Evolutionary conservation across 169 alveolate genomes (phyloP).

Genomic region (Cryptosporidium ryanae): DNA sequence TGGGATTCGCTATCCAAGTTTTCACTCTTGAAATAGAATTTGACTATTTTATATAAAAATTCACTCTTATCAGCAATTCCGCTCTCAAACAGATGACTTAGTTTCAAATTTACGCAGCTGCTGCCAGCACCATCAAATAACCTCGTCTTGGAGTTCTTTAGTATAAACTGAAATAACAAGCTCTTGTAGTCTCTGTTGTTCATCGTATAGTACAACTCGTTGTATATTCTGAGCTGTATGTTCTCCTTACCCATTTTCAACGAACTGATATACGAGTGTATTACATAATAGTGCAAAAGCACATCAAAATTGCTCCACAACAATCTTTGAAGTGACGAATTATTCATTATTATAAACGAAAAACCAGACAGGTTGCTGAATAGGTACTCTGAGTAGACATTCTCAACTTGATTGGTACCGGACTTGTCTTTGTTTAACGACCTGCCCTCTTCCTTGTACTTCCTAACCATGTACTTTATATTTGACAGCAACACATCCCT

Average conservation of each 20-base stretch:
- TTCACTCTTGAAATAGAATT: too few relatives aligned
- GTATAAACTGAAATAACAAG: not conserved
- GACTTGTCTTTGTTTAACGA: not conserved
- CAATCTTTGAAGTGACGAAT: slow-evolving; percentile 1
- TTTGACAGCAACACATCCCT: slow-evolving; percentile 4
- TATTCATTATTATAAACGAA: slow-evolving; percentile 15
- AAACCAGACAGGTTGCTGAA: slow-evolving; percentile 41
- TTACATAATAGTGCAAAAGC: not conserved
- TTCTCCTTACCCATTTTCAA: slow-evolving; percentile 36
- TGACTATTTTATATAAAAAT: too few relatives aligned
- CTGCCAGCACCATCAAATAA: too few relatives aligned
- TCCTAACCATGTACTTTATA: not conserved
- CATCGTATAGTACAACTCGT: not conserved
- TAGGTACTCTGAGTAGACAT: slow-evolving; percentile 30
- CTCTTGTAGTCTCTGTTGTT: slow-evolving; percentile 28
- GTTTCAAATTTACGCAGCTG: too few relatives aligned
- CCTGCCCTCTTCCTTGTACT: not conserved
- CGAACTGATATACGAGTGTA: slow-evolving; percentile 10
- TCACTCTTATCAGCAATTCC: too few relatives aligned
- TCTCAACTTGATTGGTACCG: not conserved
- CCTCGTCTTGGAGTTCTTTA: too few relatives aligned
- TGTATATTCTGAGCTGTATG: slow-evolving; percentile 22
- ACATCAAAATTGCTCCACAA: slow-evolving; percentile 41
- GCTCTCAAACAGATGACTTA: too few relatives aligned
- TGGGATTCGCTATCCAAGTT: too few relatives aligned